Base-by-base conservation (phyloP, 495 filamentous ascomycete genomes). In the Talaromyces adpressus region DNA sequence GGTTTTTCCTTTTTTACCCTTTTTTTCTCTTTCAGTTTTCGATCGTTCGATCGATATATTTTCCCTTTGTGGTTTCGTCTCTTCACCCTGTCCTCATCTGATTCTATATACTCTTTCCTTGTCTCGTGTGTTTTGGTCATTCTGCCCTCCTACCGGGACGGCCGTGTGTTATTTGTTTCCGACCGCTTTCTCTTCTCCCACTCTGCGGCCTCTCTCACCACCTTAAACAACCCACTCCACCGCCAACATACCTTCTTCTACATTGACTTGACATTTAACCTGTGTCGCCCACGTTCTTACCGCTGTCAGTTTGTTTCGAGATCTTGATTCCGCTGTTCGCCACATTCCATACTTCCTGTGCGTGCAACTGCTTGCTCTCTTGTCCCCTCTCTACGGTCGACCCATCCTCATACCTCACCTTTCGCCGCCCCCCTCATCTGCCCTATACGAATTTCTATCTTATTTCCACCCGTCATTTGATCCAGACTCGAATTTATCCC, bases 91-190 rank as follows among this genome's bases (percentile, higher is more conserved):
- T 58, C n/a, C 16, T 58, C 56, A 14, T 58, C 30, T 58, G 27
- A 32, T 58, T 30, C 27, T 22, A 8, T 34, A 16, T 18, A 36
- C 30, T 20, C 56, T 36, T 32, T 16, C 18, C 30, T 30, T 32
- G 27, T 58, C 30, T 49, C 18, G 45, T 20, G 45, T 20, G 41
- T 49, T 30, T 49, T 34, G 56, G 27, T 58, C 56, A 36, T 49
- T 49, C 45, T 49, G 45, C 45, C 45, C 45, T 49, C n/a, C 29
- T n/a, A 58, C 27, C 56, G 56, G 29, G 7, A 22, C 30, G 23
- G 56, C 20, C 49, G 49, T 58, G 56, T 58, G 56, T 58, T 16
- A 58, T 58, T 58, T 58, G 52, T 36, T 32, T 20, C 56, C 56
- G 56, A 58, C 56, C 56, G 56, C 56, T 32, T n/a, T 57, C 29